phyloP scores from a whole-genome alignment of 2,329 filamentous ascomycete genomes.

The Beauveria medogensis region DNA sequence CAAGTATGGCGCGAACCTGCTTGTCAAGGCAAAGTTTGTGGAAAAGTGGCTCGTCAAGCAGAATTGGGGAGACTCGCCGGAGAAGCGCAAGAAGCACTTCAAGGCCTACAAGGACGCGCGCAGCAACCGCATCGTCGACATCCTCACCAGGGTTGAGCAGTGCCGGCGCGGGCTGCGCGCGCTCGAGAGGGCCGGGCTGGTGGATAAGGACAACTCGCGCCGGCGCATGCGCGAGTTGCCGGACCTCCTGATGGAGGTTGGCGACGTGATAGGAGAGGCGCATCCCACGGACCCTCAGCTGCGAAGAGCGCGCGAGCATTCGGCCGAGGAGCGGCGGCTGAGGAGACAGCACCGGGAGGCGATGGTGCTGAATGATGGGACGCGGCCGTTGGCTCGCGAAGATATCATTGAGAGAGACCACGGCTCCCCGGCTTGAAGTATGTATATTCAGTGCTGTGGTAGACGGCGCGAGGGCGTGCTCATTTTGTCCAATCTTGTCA shows the following conservation, averaged over 20 bases:
- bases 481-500: too few relatives aligned
- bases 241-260: constrained; percentile 27
- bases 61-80: constrained; percentile 52
- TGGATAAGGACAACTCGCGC: constrained; percentile 26
- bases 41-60: constrained; percentile 69
- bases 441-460: background rate
- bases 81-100: constrained; percentile 48
- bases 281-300: constrained; percentile 20
- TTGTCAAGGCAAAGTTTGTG: constrained; percentile 58
- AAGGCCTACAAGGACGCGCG: constrained; percentile 39
- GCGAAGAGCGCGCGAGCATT: constrained; percentile 40
- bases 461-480: background rate
- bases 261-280: constrained; percentile 20
- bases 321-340: constrained; percentile 60
- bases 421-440: constrained; percentile 27
- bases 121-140: constrained; percentile 45
- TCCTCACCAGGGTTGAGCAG: constrained; percentile 40
- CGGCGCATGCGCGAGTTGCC: constrained; percentile 22
- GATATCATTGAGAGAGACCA: constrained; percentile 69
- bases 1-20: constrained; percentile 46
- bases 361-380: constrained; percentile 87
- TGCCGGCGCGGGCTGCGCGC: constrained; percentile 44
- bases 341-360: constrained; percentile 74
- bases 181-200: constrained; percentile 41
- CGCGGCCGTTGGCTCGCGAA: constrained; percentile 59